Conservation (phyloP, 495 filamentous ascomycete genomes). For the Amorphotheca resinae region DNA sequence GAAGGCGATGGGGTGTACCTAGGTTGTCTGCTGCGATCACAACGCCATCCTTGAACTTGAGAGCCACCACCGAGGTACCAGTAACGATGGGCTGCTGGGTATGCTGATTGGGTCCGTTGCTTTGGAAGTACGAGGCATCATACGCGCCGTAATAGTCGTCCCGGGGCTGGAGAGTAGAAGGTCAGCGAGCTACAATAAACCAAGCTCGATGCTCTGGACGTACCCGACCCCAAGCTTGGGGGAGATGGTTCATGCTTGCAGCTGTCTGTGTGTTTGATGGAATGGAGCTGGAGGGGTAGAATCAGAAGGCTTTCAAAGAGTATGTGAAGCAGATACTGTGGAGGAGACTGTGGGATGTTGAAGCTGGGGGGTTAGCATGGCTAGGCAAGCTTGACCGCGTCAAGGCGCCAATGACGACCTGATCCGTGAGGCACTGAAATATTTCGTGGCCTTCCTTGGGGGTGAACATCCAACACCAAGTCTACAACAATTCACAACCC, state of each 20-base stretch:
- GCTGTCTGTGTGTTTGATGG: neutral
- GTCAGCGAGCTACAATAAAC: slow-evolving; percentile 22
- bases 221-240: slow-evolving; percentile 95
- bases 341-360: too few species aligned
- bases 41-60: slow-evolving; percentile 93
- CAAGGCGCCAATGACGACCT: neutral
- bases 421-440: neutral
- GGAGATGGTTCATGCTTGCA: slow-evolving; percentile 75
- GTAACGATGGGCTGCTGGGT: slow-evolving; percentile 89
- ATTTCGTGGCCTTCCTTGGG: neutral
- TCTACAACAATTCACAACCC: neutral
- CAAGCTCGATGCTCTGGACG: neutral
- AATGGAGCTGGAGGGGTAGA: too few species aligned
- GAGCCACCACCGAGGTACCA: slow-evolving; percentile 83
- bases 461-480: neutral
- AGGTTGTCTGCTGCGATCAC: slow-evolving; percentile 95
- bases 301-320: too few species aligned
- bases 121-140: slow-evolving; percentile 61
- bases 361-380: too few species aligned
- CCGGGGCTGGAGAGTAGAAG: slow-evolving; percentile 20
- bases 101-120: slow-evolving; percentile 58
- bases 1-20: too few species aligned
- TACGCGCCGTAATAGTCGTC: slow-evolving; percentile 85
- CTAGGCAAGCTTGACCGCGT: neutral
- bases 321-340: too few species aligned